Evolutionary conservation across 805 yeast genomes (phyloP).

Genomic region (Martiniozyma abietophila): DNA sequence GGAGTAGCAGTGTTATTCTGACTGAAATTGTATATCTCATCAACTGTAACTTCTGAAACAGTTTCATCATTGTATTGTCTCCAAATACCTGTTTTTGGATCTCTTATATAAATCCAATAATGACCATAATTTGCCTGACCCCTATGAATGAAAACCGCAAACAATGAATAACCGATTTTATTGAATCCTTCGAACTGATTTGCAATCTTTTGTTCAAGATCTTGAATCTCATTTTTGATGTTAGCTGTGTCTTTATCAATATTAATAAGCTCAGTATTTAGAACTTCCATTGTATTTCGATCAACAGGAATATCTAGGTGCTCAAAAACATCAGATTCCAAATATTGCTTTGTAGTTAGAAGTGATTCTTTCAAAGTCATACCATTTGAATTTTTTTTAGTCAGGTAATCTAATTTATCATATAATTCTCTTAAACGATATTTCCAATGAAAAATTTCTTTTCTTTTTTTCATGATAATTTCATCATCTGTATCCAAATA

Average conservation of each 20-base stretch:
- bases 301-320: slow-evolving; percentile 30
- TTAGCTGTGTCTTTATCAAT: slow-evolving; percentile 37
- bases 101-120: slow-evolving; percentile 91
- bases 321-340: slow-evolving; percentile 34
- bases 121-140: slow-evolving; percentile 97
- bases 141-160: slow-evolving; percentile 89
- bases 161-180: slow-evolving; percentile 66
- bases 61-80: slow-evolving; percentile 90
- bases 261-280: slow-evolving; percentile 37
- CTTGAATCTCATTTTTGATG: slow-evolving; percentile 31
- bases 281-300: slow-evolving; percentile 36
- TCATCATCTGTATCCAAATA: slow-evolving; percentile 64
- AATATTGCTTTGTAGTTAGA: slow-evolving; percentile 46
- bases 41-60: slow-evolving; percentile 70
- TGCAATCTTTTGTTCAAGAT: slow-evolving; percentile 40
- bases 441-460: slow-evolving; percentile 57
- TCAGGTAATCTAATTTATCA: slow-evolving; percentile 33
- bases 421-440: slow-evolving; percentile 37
- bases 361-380: slow-evolving; percentile 42
- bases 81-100: slow-evolving; percentile 56
- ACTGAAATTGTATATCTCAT: slow-evolving; percentile 58
- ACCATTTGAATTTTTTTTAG: slow-evolving; percentile 40
- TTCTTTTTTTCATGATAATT: slow-evolving; percentile 41
- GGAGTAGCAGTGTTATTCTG: slow-evolving; percentile 86
- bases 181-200: slow-evolving; percentile 55